These are phyloP conservation scores for Cyclotella cryptica DNA, from an alignment of 108 stramenopile genomes.

Conservation along the genomic window DNA sequence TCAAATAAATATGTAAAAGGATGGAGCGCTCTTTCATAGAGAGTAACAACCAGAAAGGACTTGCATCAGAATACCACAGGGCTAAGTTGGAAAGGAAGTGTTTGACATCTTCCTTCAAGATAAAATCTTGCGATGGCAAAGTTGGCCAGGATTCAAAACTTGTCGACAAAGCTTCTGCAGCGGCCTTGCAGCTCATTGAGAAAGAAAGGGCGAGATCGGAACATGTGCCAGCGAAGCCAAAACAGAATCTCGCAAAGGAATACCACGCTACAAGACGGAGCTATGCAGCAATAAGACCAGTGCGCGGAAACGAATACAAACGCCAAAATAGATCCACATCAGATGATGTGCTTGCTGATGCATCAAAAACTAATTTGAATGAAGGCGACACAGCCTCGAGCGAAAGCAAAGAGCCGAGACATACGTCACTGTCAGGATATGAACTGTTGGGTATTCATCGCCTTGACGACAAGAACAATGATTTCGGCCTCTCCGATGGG, in stretches of 20 bases:
- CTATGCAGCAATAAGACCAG: conserved; percentile 14
- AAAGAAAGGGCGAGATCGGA: neutral
- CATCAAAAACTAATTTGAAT: neutral
- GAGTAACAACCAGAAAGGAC: neutral
- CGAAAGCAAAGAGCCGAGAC: neutral
- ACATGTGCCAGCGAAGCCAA: neutral
- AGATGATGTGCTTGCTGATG: neutral
- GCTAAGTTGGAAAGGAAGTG: neutral
- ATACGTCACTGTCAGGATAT: neutral
- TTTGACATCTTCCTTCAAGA: neutral
- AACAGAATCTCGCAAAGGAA: conserved; percentile 14
- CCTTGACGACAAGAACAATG: neutral
- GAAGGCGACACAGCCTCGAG: neutral
- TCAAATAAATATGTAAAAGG: no score
- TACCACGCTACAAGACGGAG: conserved; percentile 31
- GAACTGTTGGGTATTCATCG: conserved; percentile 6
- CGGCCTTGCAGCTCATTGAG: neutral
- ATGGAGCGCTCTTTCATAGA: no score
- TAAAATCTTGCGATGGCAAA: neutral
- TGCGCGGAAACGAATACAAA: neutral
- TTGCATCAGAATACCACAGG: conserved; percentile 21
- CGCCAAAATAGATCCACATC: neutral
- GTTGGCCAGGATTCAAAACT: neutral
- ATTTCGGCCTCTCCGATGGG: conserved; percentile 9
- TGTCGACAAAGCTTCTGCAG: neutral